Evolutionary conservation across 2,329 filamentous ascomycete genomes (phyloP), one percentile per base, ranked within the genome.

Genomic region (Mariannaea elegans): DNA sequence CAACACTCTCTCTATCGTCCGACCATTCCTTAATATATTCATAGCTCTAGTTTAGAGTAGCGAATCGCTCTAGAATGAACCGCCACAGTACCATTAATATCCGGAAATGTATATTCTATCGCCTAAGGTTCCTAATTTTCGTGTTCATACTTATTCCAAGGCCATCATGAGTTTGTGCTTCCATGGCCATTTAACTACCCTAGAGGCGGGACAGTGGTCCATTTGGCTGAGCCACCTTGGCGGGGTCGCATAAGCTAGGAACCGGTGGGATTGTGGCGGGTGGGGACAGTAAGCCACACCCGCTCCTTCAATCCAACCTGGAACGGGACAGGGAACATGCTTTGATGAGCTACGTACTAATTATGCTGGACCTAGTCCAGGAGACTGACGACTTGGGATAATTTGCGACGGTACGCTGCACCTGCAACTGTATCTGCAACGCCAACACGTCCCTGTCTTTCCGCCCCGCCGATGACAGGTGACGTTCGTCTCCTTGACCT

Each of bases 391-490:
- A 44, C 41, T 44, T 44, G 41, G 41, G 41, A 44, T 44, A 44
- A 44, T n/a, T 44, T n/a, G 19, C 19, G 34, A 46, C 51, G 31
- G 46, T 29, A 51, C 46, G 24, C 32, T 23, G 31, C 46, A 42
- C 47, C 48, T 41, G 45, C 56, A 54, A 41, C 56, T 34, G 16
- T 18, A 51, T 62, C 64, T 51, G 58, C 62, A 65, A 57, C 65
- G 59, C 32, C 57, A 65, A 54, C 67, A 65, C 59, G 55, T 65
- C 62, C 62, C 63, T 56, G 54, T 61, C 61, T 56, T 51, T 50
- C 51, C 29, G 23, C 53, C 46, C 56, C 62, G 59, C 42, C 31
- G 42, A 65, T 63, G 55, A 55, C 24, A 32, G 44, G 44, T 46
- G 61, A 60, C 62, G 46, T 59, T 61, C 56, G 57, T 61, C 55